Evolutionary conservation across 2,329 filamentous ascomycete species (phyloP).

Genomic region (Cercospora sp.): DNA sequence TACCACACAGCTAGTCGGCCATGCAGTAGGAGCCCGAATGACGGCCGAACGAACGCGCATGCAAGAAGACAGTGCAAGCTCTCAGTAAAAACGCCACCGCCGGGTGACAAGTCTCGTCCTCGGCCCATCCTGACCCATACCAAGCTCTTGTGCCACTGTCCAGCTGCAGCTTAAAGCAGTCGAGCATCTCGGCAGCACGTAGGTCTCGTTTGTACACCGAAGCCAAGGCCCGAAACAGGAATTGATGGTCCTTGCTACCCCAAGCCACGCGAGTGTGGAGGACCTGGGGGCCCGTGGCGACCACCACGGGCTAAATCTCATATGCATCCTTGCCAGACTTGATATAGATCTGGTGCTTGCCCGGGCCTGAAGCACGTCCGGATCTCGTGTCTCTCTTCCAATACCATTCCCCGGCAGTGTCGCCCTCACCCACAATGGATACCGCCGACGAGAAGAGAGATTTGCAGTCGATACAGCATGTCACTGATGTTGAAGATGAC

Average conservation of each 20-base stretch:
- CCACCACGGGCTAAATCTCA: slow-evolving; percentile 14
- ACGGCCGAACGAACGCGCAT: background rate
- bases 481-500: slow-evolving; percentile 25
- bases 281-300: slow-evolving; percentile 18
- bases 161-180: background rate
- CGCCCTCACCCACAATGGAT: slow-evolving; percentile 41
- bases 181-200: slow-evolving; percentile 13
- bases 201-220: slow-evolving; percentile 10
- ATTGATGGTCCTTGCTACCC: slow-evolving; percentile 14
- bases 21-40: background rate
- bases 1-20: background rate
- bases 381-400: background rate
- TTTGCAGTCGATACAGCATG: slow-evolving; percentile 20
- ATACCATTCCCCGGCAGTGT: background rate
- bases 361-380: background rate
- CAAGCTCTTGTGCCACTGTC: background rate
- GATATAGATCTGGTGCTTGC: slow-evolving; percentile 9
- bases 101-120: background rate
- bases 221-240: slow-evolving; percentile 17
- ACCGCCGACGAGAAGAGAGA: slow-evolving; percentile 51
- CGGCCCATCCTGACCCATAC: slow-evolving; percentile 5
- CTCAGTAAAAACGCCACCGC: background rate
- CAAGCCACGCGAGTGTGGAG: slow-evolving; percentile 24
- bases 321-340: slow-evolving; percentile 12
- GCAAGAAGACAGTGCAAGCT: background rate